Base-by-base conservation (phyloP, 192 early-diverging fungal genomes). In the Backusella liffmaniae region DNA sequence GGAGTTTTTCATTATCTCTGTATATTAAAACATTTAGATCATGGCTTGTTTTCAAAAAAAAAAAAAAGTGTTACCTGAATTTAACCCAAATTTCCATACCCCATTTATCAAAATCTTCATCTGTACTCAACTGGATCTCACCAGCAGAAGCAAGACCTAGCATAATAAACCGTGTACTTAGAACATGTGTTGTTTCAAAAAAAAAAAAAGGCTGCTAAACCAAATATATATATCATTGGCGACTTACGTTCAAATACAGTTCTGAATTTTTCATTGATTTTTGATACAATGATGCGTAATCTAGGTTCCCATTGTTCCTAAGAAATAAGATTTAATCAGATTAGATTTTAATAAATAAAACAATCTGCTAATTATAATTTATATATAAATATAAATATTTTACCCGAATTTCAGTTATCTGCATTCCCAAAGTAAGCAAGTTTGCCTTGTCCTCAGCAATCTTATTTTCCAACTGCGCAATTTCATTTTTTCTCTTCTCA, bases 61-160 rank as follows among this genome's bases (percentile, higher is more conserved):
- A 23, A 3, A 23, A 3, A 56, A 12, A 4, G 56, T 29, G 56
- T 62, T 80, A 91, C 87, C 93, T 90, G 84, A 99, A 99, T 79
- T 96, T 95, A 68, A 99, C 98, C 6, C 90, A 82, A 72, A 99
- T 98, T 72, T 99, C 94, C 65, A 98, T 91, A 13, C 95, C 95
- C 96, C 97, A 99, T 77, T 92, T 88, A 70, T 91, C 91, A 82
- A 91, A 99, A 76, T 96, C 94, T 46, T 95, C 94, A 70, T 90
- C 88, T 70, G 86, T 84, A 59, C 85, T 83, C 3, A 93, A 70
- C 37, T 80, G 79, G 3, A 96, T 90, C 78, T 95, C 92, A 18
- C 93, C 94, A 23, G 89, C 90, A 78, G 92, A 95, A 18, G 90
- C 91, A 80, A 96, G 95, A 21, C 82, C 90, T 92, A 67, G 21